Base-by-base conservation (phyloP, 2,329 filamentous ascomycete species). In the Trichoderma semiorbis region DNA sequence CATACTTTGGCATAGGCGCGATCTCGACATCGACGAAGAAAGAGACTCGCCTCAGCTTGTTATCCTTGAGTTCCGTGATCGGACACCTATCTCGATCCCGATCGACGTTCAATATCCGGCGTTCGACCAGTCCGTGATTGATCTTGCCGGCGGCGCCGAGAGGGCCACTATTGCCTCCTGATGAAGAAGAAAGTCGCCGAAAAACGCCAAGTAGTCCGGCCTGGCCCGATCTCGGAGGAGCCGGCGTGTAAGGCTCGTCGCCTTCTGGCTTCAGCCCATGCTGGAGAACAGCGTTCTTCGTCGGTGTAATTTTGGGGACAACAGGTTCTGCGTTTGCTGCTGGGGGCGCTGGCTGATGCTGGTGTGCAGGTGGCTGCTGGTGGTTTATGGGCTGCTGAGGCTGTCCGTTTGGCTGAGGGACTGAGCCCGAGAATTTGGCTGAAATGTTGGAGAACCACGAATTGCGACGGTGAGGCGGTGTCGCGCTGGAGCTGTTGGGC, bases 1-100 rank as follows among this genome's bases (percentile, higher is more conserved):
- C 82, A 76, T 97, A 96, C 76, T 89, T 91, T 28, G 95, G 93
- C 78, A 93, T 90, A 0, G 94, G 93, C 3, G 95, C 95, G 78
- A 99, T 97, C 80, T 99, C 96, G 5, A 99, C 95, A 78, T 99
- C 96, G 3, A 99, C 96, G 76, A 93, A 97, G 78, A 99, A 99
- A 0, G 95, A 93, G 0, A 99, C 96, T 68, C 94, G 90, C 69
- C 94, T 89, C 72, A 99, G 82, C 79, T 96, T 97, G 63, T 89
- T 89, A 77, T 91, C 89, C 75, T 94, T 91, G 61, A 99, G 85
- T 75, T 97, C 95, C 5, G 89, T 84, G 34, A 98, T 89, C 28
- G 89, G 87, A 79, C 94, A 97, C 74, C 96, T 86, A 78, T 95
- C 91, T 55, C 96, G 89, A 75, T 91, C 87, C 10, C 84, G 89